These are phyloP conservation scores for Crithidia fasciculata DNA, from an alignment of 208 protist genomes.

Conservation along the genomic window DNA sequence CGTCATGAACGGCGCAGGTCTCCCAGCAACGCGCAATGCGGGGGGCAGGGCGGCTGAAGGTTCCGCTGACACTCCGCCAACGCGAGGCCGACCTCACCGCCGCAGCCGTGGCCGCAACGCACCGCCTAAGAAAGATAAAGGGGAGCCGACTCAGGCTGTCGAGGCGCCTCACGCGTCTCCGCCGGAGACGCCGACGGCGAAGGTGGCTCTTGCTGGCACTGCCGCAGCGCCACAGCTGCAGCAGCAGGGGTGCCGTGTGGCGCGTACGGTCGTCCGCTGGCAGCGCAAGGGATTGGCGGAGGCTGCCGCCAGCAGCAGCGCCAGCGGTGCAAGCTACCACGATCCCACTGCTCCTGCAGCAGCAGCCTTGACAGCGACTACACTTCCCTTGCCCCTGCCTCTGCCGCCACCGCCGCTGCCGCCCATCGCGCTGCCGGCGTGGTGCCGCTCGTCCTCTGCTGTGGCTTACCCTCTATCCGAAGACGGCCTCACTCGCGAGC, in stretches of 20 bases:
- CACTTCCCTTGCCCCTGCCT: neutral
- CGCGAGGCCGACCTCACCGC: conserved; percentile 5
- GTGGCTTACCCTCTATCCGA: conserved; percentile 38
- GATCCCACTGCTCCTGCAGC: too few species aligned
- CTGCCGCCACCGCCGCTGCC: conserved; percentile 12
- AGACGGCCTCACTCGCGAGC: conserved; percentile 46
- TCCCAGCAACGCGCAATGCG: neutral
- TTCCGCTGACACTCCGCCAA: neutral
- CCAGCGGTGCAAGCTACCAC: too few species aligned
- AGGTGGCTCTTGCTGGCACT: neutral
- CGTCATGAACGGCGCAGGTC: too few species aligned
- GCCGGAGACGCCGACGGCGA: too few species aligned
- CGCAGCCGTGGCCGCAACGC: conserved; percentile 5
- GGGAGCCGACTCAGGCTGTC: neutral
- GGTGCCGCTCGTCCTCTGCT: conserved; percentile 17
- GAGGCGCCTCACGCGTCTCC: too few species aligned
- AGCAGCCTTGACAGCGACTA: neutral
- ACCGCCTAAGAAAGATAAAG: neutral
- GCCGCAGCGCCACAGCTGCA: neutral
- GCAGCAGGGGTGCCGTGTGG: neutral
- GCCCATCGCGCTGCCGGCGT: conserved; percentile 4
- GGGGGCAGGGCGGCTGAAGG: neutral
- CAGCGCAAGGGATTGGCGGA: neutral
- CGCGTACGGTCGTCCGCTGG: neutral
- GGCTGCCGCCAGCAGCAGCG: too few species aligned